Percentiles rank a stretch among this genome's conserved stretches.
Evolutionary conservation across 768 basidiomycete genomes (phyloP).

Genomic region (Pleurotus citrinopileatus): DNA sequence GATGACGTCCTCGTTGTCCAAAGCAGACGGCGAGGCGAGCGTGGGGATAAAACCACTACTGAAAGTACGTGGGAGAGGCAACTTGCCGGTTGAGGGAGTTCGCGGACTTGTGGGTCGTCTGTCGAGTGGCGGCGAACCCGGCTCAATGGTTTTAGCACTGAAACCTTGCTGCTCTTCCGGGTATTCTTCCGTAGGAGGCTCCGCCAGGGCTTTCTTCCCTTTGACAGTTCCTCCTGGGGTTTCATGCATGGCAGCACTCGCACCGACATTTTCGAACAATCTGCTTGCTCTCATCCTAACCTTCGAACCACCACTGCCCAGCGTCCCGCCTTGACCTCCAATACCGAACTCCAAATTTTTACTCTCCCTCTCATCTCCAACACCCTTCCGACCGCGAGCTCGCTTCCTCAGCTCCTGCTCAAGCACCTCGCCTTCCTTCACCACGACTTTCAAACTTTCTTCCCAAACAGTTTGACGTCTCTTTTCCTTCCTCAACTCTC

Average conservation of each 20-base stretch:
- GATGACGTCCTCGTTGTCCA: conserved; percentile 28
- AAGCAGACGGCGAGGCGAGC: conserved; percentile 13
- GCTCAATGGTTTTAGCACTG: not conserved
- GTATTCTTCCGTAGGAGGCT: not conserved
- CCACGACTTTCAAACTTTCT: conserved; percentile 83
- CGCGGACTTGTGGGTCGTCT: not conserved
- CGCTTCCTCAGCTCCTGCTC: conserved; percentile 70
- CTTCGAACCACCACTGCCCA: conserved; percentile 12
- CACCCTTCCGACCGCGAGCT: conserved; percentile 39
- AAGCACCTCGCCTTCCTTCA: conserved; percentile 78
- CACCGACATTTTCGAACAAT: conserved; percentile 4
- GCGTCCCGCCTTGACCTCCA: conserved; percentile 11
- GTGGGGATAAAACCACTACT: not conserved
- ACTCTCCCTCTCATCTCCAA: conserved; percentile 52
- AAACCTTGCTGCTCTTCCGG: not conserved
- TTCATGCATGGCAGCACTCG: not conserved
- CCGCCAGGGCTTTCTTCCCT: not conserved
- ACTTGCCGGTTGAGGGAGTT: not conserved
- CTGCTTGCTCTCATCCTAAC: conserved; percentile 16
- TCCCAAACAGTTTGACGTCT: conserved; percentile 79
- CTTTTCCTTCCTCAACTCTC: conserved; percentile 61
- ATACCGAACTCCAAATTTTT: conserved; percentile 32
- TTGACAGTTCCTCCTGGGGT: not conserved
- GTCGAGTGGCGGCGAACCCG: not conserved
- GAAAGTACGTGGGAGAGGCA: not conserved